Percentiles rank a stretch among this genome's conserved stretches.
Conservation (phyloP, 2,329 filamentous ascomycete species). For the Pyrenophora graminea region DNA sequence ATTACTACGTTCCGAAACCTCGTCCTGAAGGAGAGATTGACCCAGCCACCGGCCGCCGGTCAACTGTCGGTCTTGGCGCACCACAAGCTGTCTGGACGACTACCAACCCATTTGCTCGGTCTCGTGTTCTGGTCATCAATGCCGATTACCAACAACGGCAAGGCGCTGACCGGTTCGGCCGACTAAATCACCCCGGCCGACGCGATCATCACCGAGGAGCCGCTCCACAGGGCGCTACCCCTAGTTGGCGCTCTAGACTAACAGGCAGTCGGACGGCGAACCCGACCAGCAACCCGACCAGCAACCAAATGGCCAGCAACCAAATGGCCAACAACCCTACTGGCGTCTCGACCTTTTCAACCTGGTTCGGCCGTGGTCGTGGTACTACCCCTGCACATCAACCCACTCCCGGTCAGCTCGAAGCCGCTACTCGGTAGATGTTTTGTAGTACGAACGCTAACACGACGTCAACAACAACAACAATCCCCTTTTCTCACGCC, state of each 20-base stretch:
- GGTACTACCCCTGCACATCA: slow-evolving; percentile 19
- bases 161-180: slow-evolving; percentile 25
- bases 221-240: slow-evolving; percentile 15
- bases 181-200: slow-evolving; percentile 32
- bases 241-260: slow-evolving; percentile 35
- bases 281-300: no score
- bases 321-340: slow-evolving; percentile 17
- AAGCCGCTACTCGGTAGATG: slow-evolving; percentile 41
- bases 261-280: slow-evolving; percentile 11
- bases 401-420: slow-evolving; percentile 44
- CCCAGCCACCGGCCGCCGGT: slow-evolving; percentile 32
- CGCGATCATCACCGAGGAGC: slow-evolving; percentile 22
- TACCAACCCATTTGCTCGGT: slow-evolving; percentile 39
- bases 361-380: slow-evolving; percentile 38
- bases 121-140: slow-evolving; percentile 37
- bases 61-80: slow-evolving; percentile 35
- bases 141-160: slow-evolving; percentile 16
- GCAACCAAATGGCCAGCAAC: no score
- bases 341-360: slow-evolving; percentile 26
- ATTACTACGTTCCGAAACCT: slow-evolving; percentile 95
- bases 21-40: slow-evolving; percentile 62
- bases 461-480: background rate
- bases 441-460: background rate
- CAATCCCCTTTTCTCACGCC: background rate
- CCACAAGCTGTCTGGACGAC: slow-evolving; percentile 41